Evolutionary conservation across 2,329 filamentous ascomycete genomes (phyloP).

Genomic region (Apiospora koreana): DNA sequence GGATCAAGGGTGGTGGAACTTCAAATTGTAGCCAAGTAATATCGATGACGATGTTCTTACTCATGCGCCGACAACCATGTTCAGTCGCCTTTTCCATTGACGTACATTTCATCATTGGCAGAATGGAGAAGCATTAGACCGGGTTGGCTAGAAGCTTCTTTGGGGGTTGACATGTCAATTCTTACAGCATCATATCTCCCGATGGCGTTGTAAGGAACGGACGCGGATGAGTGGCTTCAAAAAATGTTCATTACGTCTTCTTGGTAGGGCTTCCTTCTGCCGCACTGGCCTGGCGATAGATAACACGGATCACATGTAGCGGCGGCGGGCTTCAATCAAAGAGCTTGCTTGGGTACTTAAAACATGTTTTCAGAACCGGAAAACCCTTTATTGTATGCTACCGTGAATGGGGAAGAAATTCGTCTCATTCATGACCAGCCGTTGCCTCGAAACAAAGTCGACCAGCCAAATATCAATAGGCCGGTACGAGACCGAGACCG

Average conservation of each 20-base stretch:
- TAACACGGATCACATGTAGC: neutral
- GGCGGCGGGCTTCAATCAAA: neutral
- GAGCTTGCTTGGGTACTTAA: neutral
- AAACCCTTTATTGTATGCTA: slow-evolving; percentile 13
- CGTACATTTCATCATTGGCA: too few species aligned
- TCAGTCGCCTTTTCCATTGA: too few species aligned
- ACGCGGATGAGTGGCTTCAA: neutral
- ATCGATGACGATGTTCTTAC: too few species aligned
- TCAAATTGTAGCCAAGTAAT: too few species aligned
- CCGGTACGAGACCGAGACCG: slow-evolving; percentile 20
- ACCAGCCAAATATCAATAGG: slow-evolving; percentile 21
- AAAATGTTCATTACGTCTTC: neutral
- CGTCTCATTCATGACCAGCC: slow-evolving; percentile 11
- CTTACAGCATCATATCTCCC: neutral
- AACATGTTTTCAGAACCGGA: slow-evolving; percentile 9
- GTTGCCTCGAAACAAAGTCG: slow-evolving; percentile 27
- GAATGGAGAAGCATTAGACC: neutral
- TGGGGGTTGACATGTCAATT: neutral
- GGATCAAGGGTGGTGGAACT: too few species aligned
- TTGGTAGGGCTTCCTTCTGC: neutral
- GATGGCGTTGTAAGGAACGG: too few species aligned
- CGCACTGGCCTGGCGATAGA: neutral
- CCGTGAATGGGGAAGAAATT: slow-evolving; percentile 11
- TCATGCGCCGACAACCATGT: too few species aligned
- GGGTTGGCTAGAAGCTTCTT: neutral